Evolutionary conservation across 2,329 filamentous ascomycete genomes (phyloP), one percentile per base, ranked within the genome.

Genomic region (Talaromyces marneffei): DNA sequence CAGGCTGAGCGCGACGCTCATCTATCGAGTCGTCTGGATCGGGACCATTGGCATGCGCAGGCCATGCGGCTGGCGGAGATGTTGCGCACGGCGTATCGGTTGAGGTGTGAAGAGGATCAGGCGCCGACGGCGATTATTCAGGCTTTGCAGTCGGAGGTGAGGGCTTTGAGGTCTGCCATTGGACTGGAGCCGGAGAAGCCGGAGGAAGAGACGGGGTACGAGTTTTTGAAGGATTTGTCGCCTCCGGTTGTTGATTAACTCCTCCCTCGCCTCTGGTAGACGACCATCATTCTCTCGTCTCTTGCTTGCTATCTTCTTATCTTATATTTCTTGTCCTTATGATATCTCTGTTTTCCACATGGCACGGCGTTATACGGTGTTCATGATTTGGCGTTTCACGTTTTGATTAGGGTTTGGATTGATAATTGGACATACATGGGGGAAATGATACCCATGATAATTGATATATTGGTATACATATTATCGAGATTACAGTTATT

Each of bases 1-100:
- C 79, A 81, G 63, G 76, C 76, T 9, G 79, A 82, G 65, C 79
- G 79, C 44, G 79, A 81, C 63, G 74, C 78, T 4, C 79, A 81
- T 62, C 67, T 81, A 23, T 70, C 77, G 48, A 78, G 78, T 63
- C 77, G 79, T n/a, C 68, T 81, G 9, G 79, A 81, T 61, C 75
- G 78, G 7, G 79, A 81, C 63, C 73, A 80, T 63, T 81, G 78
- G 78, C 77, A 80, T 62, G 71, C 75, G 6, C 75, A 80, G 66
- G 76, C 78, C 16, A 72, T 80, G 70, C 76, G 75, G 62, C 76
- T 77, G 57, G 75, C 78, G 9, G 77, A 80, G 65, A 80, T 81
- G 77, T 77, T 82, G 42, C 74, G 79, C 7, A 78, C 74, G 12
- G 78, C 79, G 2, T 76, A 79, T 63, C 74, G 75, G 29, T 67